These are phyloP conservation scores for Aurifilum marmelostoma DNA, from an alignment of 2,329 filamentous ascomycete genomes.

Conservation along the genomic window DNA sequence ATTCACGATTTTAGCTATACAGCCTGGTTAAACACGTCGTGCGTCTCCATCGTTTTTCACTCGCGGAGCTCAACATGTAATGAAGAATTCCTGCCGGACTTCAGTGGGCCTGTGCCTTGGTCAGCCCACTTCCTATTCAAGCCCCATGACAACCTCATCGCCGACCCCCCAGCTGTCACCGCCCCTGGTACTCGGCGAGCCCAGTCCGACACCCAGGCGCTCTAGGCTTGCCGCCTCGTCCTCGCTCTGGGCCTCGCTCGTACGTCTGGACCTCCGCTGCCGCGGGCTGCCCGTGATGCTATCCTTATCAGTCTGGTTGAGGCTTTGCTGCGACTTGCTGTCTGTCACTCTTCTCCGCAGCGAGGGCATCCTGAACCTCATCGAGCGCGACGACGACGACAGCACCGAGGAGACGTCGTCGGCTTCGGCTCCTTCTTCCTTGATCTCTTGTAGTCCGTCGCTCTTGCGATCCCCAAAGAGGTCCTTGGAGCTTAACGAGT, in stretches of 20 bases:
- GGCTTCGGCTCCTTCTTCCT: conserved; percentile 29
- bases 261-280: conserved; percentile 40
- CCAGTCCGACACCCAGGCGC: conserved; percentile 37
- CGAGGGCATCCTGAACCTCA: conserved; percentile 47
- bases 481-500: conserved; percentile 19
- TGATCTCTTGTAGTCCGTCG: conserved; percentile 29
- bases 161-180: conserved; percentile 73
- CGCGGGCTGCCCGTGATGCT: conserved; percentile 25
- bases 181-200: background rate
- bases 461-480: conserved; percentile 21
- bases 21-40: background rate
- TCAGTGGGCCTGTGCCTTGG: background rate
- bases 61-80: background rate
- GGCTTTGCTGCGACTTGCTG: conserved; percentile 27
- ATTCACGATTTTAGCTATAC: background rate
- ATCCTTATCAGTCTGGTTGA: conserved; percentile 8
- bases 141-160: conserved; percentile 81
- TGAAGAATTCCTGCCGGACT: background rate
- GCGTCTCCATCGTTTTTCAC: background rate
- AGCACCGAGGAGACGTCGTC: conserved; percentile 51
- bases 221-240: conserved; percentile 50
- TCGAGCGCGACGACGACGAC: conserved; percentile 51
- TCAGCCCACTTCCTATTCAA: conserved; percentile 59
- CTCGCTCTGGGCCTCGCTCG: conserved; percentile 48
- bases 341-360: conserved; percentile 47